These are phyloP conservation scores for Annulohypoxylon truncatum DNA, from an alignment of 2,329 filamentous ascomycete species.

Conservation along the genomic window DNA sequence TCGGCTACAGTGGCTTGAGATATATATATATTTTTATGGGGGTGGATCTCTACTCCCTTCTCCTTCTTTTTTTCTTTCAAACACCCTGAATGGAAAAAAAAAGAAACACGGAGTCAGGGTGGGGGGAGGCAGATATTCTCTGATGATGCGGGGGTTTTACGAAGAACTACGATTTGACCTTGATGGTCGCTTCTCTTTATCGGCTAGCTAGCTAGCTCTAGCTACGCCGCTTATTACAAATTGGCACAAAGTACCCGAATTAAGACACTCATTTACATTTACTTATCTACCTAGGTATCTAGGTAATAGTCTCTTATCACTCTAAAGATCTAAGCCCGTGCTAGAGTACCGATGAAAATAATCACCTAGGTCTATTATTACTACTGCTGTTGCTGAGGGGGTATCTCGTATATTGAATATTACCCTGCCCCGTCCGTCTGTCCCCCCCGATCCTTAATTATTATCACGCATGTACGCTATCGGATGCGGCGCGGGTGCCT, in stretches of 20 bases:
- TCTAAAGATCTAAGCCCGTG: too few relatives aligned
- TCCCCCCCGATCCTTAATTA: conserved; percentile 1
- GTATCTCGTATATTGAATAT: conserved; percentile 10
- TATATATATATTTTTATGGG: conserved; percentile 6
- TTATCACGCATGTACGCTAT: not conserved
- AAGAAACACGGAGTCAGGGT: not conserved
- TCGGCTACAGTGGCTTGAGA: not conserved
- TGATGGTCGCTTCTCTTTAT: conserved; percentile 3
- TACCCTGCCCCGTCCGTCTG: too few relatives aligned
- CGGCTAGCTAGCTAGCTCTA: not conserved
- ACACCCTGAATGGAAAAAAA: conserved; percentile 1
- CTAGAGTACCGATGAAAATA: too few relatives aligned
- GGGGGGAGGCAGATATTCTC: not conserved
- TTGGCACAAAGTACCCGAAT: not conserved
- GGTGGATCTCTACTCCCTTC: not conserved
- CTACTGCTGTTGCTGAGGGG: too few relatives aligned
- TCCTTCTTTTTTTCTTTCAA: not conserved
- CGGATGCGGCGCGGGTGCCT: not conserved
- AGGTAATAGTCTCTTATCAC: too few relatives aligned
- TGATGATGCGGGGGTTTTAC: not conserved
- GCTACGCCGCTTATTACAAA: not conserved
- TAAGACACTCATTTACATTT: conserved; percentile 9
- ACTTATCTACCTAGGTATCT: not conserved
- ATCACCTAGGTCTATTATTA: not conserved
- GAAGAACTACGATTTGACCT: not conserved